phyloP scores from a whole-genome alignment of 805 yeast species.

The Saturnispora quitensis region DNA sequence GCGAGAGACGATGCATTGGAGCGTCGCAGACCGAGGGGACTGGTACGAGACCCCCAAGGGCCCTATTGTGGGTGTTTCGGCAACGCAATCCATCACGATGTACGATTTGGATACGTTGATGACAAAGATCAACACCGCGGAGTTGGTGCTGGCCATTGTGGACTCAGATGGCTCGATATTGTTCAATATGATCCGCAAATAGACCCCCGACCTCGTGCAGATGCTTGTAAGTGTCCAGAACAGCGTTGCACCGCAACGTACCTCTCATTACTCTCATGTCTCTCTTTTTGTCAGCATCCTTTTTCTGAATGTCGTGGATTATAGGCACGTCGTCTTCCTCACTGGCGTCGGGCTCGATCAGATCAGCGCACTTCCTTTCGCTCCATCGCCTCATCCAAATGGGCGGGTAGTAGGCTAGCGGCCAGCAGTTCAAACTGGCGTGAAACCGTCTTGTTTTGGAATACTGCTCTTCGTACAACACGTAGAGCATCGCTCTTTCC shows the following conservation, averaged over 20 bases:
- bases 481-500: slow-evolving; percentile 3
- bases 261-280: neutral
- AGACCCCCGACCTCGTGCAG: neutral
- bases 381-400: slow-evolving; percentile 5
- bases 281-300: neutral
- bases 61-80: neutral
- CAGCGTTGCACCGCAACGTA: neutral
- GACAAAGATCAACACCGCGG: neutral
- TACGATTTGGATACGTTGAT: neutral
- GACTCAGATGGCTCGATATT: slow-evolving; percentile 7
- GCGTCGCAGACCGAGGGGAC: neutral
- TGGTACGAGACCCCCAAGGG: slow-evolving; percentile 2
- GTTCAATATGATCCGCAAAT: slow-evolving; percentile 7
- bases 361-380: slow-evolving; percentile 1
- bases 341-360: neutral
- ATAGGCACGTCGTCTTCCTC: neutral
- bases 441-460: slow-evolving; percentile 3
- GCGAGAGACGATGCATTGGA: neutral
- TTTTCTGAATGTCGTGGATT: slow-evolving; percentile 1
- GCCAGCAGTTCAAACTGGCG: slow-evolving; percentile 3
- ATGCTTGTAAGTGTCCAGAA: neutral
- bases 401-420: slow-evolving; percentile 6
- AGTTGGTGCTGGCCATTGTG: neutral
- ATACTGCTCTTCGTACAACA: slow-evolving; percentile 5
- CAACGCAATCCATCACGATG: neutral